phyloP scores from a whole-genome alignment of 169 alveolate species.

The Prorocentrum cordatum region DNA sequence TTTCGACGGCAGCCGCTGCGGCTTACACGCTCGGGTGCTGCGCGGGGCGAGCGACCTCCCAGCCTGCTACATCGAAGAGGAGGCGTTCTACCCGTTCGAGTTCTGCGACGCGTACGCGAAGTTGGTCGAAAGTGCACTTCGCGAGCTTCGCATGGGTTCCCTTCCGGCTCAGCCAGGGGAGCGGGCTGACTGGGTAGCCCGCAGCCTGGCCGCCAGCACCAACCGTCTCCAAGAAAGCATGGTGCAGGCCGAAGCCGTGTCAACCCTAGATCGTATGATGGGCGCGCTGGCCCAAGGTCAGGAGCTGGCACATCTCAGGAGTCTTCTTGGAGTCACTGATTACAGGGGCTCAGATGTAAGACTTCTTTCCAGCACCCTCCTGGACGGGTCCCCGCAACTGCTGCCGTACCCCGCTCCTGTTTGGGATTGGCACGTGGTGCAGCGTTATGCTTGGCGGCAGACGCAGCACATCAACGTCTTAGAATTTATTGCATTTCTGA shows the following conservation, averaged over 20 bases:
- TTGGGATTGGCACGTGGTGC: background rate
- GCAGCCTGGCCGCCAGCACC: too few relatives aligned
- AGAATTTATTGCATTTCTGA: background rate
- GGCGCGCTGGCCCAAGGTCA: too few relatives aligned
- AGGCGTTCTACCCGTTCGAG: too few relatives aligned
- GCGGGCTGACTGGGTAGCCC: background rate
- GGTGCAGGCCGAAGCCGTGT: too few relatives aligned
- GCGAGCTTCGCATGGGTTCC: background rate
- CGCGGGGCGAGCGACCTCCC: too few relatives aligned
- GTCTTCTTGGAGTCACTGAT: background rate
- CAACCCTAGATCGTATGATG: too few relatives aligned
- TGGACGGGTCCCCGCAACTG: background rate
- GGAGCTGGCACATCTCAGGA: background rate
- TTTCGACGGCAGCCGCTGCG: too few relatives aligned
- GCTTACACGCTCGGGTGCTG: too few relatives aligned
- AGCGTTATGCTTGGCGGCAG: background rate
- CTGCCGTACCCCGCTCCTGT: background rate
- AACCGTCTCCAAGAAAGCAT: too few relatives aligned
- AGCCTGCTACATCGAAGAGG: too few relatives aligned
- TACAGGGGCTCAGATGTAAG: background rate
- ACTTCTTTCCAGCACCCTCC: background rate
- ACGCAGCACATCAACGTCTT: background rate
- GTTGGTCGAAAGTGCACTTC: too few relatives aligned
- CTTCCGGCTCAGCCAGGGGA: background rate
- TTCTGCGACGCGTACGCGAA: too few relatives aligned